Percentiles rank a stretch among this genome's conserved stretches.
Conservation (phyloP, 2,329 filamentous ascomycete genomes). For the Sporothrix pseudoabietina region DNA sequence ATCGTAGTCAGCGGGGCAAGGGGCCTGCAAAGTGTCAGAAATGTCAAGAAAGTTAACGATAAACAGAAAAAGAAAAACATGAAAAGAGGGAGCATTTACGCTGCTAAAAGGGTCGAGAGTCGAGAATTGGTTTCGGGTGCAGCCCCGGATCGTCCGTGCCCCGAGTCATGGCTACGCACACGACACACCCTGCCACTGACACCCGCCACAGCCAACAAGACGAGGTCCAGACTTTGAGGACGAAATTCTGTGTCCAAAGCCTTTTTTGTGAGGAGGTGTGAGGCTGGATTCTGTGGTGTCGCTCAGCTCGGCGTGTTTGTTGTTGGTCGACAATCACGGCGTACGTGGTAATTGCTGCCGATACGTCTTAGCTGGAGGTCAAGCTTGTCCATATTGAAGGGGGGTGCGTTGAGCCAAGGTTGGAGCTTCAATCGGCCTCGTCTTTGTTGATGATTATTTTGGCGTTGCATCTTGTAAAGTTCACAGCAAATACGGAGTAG, state of each 20-base stretch:
- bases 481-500: too few relatives aligned
- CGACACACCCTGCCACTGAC: neutral
- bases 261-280: neutral
- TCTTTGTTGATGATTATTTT: neutral
- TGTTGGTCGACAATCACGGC: neutral
- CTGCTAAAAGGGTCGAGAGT: neutral
- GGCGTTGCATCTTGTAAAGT: too few relatives aligned
- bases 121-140: constrained; percentile 16
- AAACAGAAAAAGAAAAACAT: neutral
- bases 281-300: neutral
- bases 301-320: neutral
- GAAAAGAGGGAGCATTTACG: neutral
- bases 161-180: neutral
- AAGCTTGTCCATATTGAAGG: neutral
- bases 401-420: neutral
- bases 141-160: neutral
- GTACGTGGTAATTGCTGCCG: neutral
- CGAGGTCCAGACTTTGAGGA: neutral
- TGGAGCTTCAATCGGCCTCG: neutral
- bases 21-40: neutral
- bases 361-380: neutral
- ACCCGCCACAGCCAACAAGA: constrained; percentile 5
- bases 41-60: neutral
- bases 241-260: neutral
- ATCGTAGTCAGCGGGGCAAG: neutral